Evolutionary conservation across 352 stramenopile species (phyloP).

Genomic region (Phytophthora quininea): DNA sequence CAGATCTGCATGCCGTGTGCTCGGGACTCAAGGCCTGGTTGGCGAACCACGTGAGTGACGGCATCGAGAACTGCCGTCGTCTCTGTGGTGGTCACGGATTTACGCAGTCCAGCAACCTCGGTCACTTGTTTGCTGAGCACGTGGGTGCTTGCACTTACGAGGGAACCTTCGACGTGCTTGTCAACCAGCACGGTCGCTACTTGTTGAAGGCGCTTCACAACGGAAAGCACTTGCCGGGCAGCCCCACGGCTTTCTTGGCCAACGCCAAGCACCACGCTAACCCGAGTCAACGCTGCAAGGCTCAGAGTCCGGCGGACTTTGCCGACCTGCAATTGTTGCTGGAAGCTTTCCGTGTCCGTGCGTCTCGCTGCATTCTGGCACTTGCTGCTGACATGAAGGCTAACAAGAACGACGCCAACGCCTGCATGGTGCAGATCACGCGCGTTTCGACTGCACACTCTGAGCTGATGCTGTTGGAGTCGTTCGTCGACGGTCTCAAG

Average conservation of each 20-base stretch:
- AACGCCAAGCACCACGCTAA: conserved; percentile 32
- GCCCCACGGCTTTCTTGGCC: conserved; percentile 28
- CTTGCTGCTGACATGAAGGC: conserved; percentile 35
- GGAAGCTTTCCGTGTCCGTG: conserved; percentile 35
- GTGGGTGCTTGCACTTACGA: conserved; percentile 42
- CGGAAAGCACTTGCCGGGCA: not conserved
- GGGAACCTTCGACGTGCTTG: conserved; percentile 53
- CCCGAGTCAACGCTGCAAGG: conserved; percentile 32
- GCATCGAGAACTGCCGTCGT: conserved; percentile 29
- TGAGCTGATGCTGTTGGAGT: not conserved
- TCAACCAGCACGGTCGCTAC: conserved; percentile 45
- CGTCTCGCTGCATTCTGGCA: conserved; percentile 24
- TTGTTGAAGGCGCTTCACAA: conserved; percentile 39
- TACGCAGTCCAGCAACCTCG: conserved; percentile 27
- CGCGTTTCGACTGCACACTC: not conserved
- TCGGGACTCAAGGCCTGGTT: conserved; percentile 31
- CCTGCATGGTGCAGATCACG: not conserved
- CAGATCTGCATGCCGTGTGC: conserved; percentile 26
- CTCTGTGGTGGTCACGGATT: conserved; percentile 27
- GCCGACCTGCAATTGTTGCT: conserved; percentile 33
- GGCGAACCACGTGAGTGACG: conserved; percentile 30
- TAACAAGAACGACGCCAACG: conserved; percentile 19
- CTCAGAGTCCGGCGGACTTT: conserved; percentile 28
- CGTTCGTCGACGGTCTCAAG: not conserved
- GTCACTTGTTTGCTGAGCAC: conserved; percentile 23